These are phyloP conservation scores for Hanseniaspora taiwanica DNA, from an alignment of 805 yeast genomes.

Conservation along the genomic window DNA sequence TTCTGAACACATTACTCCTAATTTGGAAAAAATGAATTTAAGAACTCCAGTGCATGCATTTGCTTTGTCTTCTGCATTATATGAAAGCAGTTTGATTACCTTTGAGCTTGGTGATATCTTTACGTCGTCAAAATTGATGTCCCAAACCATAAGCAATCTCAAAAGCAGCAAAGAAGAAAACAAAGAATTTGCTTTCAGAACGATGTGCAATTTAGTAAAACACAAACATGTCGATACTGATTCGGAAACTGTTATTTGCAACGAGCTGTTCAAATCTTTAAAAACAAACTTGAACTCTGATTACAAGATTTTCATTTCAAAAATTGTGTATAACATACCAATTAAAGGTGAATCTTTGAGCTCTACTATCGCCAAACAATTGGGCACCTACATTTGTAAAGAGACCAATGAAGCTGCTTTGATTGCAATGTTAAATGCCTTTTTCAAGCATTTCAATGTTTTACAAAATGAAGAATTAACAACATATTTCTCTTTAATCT, in stretches of 20 bases:
- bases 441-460: slow-evolving; percentile 32
- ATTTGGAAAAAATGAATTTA: slow-evolving; percentile 58
- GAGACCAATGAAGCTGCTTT: slow-evolving; percentile 67
- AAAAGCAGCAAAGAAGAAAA: slow-evolving; percentile 63
- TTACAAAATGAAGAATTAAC: slow-evolving; percentile 15
- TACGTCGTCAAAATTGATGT: slow-evolving; percentile 33
- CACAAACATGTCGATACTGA: slow-evolving; percentile 15
- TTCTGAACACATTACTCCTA: slow-evolving; percentile 34
- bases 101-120: slow-evolving; percentile 14
- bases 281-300: slow-evolving; percentile 54
- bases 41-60: slow-evolving; percentile 69
- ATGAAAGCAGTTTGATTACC: neutral
- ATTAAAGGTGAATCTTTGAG: slow-evolving; percentile 19
- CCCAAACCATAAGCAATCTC: slow-evolving; percentile 40
- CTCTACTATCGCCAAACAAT: slow-evolving; percentile 26
- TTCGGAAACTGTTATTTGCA: slow-evolving; percentile 27
- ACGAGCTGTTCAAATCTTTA: slow-evolving; percentile 42
- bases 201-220: slow-evolving; percentile 17
- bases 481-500: slow-evolving; percentile 23
- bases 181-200: slow-evolving; percentile 34
- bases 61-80: slow-evolving; percentile 39
- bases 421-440: slow-evolving; percentile 33
- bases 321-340: slow-evolving; percentile 28
- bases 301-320: slow-evolving; percentile 41
- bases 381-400: slow-evolving; percentile 45